Percentiles rank a stretch among this genome's conserved stretches.
Evolutionary conservation across 2,329 filamentous ascomycete species (phyloP).

Genomic region (Diplodia seriata): DNA sequence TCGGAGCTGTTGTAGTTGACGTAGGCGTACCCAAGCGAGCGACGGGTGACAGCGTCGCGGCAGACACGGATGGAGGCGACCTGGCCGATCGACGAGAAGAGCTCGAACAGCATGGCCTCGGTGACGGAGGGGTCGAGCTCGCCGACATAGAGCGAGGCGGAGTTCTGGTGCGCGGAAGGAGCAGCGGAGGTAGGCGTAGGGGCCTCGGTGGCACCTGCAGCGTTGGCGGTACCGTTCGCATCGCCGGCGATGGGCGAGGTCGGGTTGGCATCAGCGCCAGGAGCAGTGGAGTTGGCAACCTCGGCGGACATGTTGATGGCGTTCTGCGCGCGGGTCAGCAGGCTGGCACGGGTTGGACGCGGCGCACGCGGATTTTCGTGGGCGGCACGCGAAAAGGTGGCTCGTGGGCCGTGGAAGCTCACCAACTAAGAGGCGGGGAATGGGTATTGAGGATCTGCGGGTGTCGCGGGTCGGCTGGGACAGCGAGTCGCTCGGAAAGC

Average conservation of each 20-base stretch:
- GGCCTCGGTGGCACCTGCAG: constrained; percentile 69
- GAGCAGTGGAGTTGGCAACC: constrained; percentile 56
- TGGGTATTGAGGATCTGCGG: constrained; percentile 5
- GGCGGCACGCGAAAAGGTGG: constrained; percentile 6
- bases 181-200: constrained; percentile 73
- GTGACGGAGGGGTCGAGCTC: constrained; percentile 98
- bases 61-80: constrained; percentile 99
- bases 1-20: constrained; percentile 99
- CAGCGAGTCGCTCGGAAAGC: constrained; percentile 16
- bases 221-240: constrained; percentile 64
- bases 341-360: constrained; percentile 16
- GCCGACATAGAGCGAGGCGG: constrained; percentile 97
- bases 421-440: constrained; percentile 35
- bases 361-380: constrained; percentile 7
- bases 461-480: constrained; percentile 11
- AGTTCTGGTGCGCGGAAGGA: constrained; percentile 84
- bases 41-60: constrained; percentile 97
- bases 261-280: constrained; percentile 74
- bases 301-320: constrained; percentile 48
- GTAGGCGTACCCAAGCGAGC: constrained; percentile 98
- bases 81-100: constrained; percentile 98
- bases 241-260: constrained; percentile 71
- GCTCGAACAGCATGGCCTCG: constrained; percentile 99
- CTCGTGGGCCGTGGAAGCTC: constrained; percentile 31
- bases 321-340: constrained; percentile 38